These are phyloP conservation scores for Pseudodiploospora longispora DNA, from an alignment of 2,329 filamentous ascomycete species.

Conservation along the genomic window DNA sequence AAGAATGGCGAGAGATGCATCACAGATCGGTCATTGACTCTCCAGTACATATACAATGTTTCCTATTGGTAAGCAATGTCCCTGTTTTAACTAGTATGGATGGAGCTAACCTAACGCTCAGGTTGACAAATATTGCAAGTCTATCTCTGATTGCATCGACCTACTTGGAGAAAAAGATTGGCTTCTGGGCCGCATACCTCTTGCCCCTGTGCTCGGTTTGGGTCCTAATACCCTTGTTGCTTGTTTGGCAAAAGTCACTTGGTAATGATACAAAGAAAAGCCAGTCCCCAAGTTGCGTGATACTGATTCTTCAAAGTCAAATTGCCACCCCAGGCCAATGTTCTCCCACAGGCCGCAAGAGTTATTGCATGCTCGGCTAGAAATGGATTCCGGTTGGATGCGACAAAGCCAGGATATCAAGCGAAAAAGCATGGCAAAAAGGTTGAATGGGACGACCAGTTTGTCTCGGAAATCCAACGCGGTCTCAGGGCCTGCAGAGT, in stretches of 20 bases:
- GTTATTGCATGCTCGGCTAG: neutral
- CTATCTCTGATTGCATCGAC: slow-evolving; percentile 52
- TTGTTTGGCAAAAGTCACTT: neutral
- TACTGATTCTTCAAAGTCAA: neutral
- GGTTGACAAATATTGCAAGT: slow-evolving; percentile 56
- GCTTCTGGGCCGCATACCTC: slow-evolving; percentile 52
- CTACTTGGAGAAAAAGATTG: slow-evolving; percentile 49
- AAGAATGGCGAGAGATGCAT: slow-evolving; percentile 27
- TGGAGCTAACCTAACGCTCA: neutral
- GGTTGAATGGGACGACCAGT: slow-evolving; percentile 51
- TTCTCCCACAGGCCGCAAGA: slow-evolving; percentile 1
- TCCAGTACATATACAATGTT: slow-evolving; percentile 53
- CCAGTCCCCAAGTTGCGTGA: neutral
- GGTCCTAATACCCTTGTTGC: neutral
- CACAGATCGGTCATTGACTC: slow-evolving; percentile 43
- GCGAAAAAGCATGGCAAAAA: slow-evolving; percentile 31
- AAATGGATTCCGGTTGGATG: slow-evolving; percentile 28
- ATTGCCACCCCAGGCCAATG: neutral
- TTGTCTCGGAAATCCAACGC: slow-evolving; percentile 56
- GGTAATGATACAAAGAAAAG: neutral
- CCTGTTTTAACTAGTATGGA: neutral
- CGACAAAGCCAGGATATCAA: slow-evolving; percentile 50
- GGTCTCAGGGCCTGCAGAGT: slow-evolving; percentile 39
- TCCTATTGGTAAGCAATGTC: slow-evolving; percentile 39
- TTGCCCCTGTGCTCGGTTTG: slow-evolving; percentile 36